A percentile compares a stretch with the other conserved stretches of the same genome.
Conservation (phyloP, 805 yeast genomes). For the Candida loeiensis region DNA sequence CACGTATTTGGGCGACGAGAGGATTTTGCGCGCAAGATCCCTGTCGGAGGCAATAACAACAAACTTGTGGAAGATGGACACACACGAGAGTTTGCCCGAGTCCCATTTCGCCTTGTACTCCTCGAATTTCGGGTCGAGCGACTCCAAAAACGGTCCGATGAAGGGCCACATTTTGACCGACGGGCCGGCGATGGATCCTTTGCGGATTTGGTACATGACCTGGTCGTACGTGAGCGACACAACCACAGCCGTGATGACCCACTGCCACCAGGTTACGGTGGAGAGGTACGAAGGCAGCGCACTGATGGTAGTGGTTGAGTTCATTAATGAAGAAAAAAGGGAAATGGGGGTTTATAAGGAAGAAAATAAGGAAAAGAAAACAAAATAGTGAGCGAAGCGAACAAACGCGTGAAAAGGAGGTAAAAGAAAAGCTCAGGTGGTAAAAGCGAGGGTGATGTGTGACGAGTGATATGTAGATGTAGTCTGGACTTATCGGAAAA, state of each 20-base stretch:
- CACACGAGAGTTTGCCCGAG: conserved; percentile 92
- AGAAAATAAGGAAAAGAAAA: background rate
- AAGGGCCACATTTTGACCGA: conserved; percentile 85
- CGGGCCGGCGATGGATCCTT: conserved; percentile 92
- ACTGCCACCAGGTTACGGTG: conserved; percentile 51
- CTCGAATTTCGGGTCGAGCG: conserved; percentile 92
- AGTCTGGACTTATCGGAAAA: too few species aligned
- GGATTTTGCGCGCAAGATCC: conserved; percentile 82
- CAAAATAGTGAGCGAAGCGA: too few species aligned
- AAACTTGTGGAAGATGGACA: conserved; percentile 95
- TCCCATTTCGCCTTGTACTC: conserved; percentile 92
- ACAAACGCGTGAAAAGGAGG: too few species aligned
- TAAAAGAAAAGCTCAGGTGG: too few species aligned
- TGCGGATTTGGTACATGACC: conserved; percentile 69
- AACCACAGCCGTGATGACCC: conserved; percentile 45
- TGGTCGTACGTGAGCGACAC: conserved; percentile 64
- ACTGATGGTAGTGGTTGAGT: background rate
- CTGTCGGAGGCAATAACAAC: conserved; percentile 90
- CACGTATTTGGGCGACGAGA: conserved; percentile 80
- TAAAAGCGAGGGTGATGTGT: too few species aligned
- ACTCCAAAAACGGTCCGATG: conserved; percentile 93
- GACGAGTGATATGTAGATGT: too few species aligned
- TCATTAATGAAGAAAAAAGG: background rate
- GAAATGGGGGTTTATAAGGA: background rate
- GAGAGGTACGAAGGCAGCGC: background rate